Percentiles rank a stretch among this genome's conserved stretches.
phyloP scores from a whole-genome alignment of 768 basidiomycete species.

The Lactifluus pinguis region DNA sequence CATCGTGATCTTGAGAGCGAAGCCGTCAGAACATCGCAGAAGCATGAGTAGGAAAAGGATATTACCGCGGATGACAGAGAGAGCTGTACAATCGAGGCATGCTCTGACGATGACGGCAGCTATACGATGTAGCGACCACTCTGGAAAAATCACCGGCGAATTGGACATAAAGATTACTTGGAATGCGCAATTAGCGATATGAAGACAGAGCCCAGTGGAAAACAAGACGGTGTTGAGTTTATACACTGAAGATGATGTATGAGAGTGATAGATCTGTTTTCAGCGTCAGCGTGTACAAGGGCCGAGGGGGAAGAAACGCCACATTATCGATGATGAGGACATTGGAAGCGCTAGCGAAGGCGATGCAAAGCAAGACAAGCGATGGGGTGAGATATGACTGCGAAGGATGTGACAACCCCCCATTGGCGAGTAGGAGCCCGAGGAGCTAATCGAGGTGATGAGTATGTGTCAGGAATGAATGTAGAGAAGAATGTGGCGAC shows the following conservation, averaged over 20 bases:
- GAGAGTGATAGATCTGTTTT: slow-evolving; percentile 18
- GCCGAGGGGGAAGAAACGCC: not conserved
- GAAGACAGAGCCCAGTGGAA: slow-evolving; percentile 21
- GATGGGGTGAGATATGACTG: not conserved
- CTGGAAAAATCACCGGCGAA: slow-evolving; percentile 11
- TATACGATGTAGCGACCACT: slow-evolving; percentile 23
- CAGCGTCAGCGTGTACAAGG: not conserved
- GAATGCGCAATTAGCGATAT: slow-evolving; percentile 16
- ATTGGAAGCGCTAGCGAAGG: slow-evolving; percentile 5
- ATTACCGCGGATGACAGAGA: slow-evolving; percentile 14
- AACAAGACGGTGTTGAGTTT: slow-evolving; percentile 17
- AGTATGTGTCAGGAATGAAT: not conserved
- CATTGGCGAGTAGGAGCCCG: slow-evolving; percentile 28
- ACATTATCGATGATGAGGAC: slow-evolving; percentile 9
- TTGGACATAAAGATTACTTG: slow-evolving; percentile 6
- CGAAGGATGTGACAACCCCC: slow-evolving; percentile 9
- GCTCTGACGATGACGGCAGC: not conserved
- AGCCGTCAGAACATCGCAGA: not conserved
- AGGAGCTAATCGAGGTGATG: slow-evolving; percentile 23
- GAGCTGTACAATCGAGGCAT: slow-evolving; percentile 6
- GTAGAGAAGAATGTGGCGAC: not conserved
- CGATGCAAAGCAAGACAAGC: slow-evolving; percentile 3
- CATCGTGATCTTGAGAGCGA: slow-evolving; percentile 25
- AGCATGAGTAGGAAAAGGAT: not conserved
- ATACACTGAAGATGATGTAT: slow-evolving; percentile 5